Base-by-base conservation (phyloP, 2,329 filamentous ascomycete species). In the Herpotrichia juniperi region DNA sequence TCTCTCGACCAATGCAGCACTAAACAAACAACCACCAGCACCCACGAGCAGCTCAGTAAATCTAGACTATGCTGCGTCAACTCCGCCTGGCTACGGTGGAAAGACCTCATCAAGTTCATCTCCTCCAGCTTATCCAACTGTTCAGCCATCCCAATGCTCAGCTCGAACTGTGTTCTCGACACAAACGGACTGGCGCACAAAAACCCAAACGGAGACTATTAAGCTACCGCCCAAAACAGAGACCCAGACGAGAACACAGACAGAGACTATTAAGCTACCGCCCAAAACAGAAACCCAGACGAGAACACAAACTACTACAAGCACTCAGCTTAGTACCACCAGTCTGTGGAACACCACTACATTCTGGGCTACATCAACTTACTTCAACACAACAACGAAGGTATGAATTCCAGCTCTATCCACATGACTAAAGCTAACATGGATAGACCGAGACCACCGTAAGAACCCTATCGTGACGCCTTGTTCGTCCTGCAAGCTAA, bases 291-390 rank as follows among this genome's bases (percentile, higher is more conserved):
- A 37, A 37, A 37, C 34, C 22, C 6, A 8, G 7, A 52, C 50
- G 19, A 42, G 8, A 9, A 58, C 53, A n/a, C 8, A 25, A 24
- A 49, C 51, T 26, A n/a, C n/a, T n/a, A 52, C 50, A 14, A 42
- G 8, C 7, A 58, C 53, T 21, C 8, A 25, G 22, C 45, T 46
- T 26, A n/a, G 28, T 25, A 47, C 32, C 14, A 31, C 43, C 14
- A 53, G 30, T 12, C 22, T 10, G 12, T 50, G 49, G 47, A 51
- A 49, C 21, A 56, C 53, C 8, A 53, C 50, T 3, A 52, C 53
- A n/a, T 25, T 56, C 12, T 56, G 22, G 22, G 37, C 42, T 28
- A 51, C 52, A 9, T 31, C 39, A 9, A 55, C 48, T 31, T 48
- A 37, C 26, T 39, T 37, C 19, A 44, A 44, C 19, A 45, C 39